phyloP scores from a whole-genome alignment of 2,329 filamentous ascomycete genomes.

The Alternaria longipes region DNA sequence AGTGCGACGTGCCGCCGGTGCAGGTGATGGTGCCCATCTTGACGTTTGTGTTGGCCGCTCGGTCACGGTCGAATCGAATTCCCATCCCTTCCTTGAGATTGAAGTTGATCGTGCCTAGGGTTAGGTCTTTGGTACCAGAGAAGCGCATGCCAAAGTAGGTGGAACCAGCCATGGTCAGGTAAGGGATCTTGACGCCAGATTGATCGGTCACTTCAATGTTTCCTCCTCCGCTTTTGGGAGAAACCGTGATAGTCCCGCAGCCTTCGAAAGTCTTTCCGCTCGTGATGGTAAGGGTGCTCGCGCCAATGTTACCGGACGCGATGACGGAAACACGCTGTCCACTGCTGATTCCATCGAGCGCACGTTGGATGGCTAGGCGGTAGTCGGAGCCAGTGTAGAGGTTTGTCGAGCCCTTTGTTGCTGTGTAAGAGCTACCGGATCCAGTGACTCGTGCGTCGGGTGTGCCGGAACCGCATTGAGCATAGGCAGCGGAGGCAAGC shows the following conservation, averaged over 20 bases:
- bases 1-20: slow-evolving; percentile 64
- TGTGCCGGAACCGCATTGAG: slow-evolving; percentile 60
- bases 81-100: slow-evolving; percentile 64
- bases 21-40: slow-evolving; percentile 63
- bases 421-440: slow-evolving; percentile 57
- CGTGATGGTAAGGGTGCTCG: slow-evolving; percentile 61
- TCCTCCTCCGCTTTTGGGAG: slow-evolving; percentile 56
- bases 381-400: slow-evolving; percentile 66
- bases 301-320: slow-evolving; percentile 65
- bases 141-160: slow-evolving; percentile 67
- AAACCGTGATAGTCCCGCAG: slow-evolving; percentile 65
- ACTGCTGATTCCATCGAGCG: slow-evolving; percentile 61
- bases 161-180: slow-evolving; percentile 65
- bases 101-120: slow-evolving; percentile 63
- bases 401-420: slow-evolving; percentile 55
- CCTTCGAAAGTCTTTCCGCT: slow-evolving; percentile 67
- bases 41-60: slow-evolving; percentile 62
- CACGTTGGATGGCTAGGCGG: slow-evolving; percentile 63
- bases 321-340: slow-evolving; percentile 65
- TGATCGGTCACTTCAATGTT: slow-evolving; percentile 64
- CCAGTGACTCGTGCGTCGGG: slow-evolving; percentile 60
- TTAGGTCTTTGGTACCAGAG: slow-evolving; percentile 61
- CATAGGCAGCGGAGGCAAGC: slow-evolving; percentile 50
- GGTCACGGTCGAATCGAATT: slow-evolving; percentile 67
- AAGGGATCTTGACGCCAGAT: slow-evolving; percentile 62